Percentiles rank a stretch among this genome's conserved stretches.
Evolutionary conservation across 768 basidiomycete genomes (phyloP).

Genomic region (Leccinellum albellum): DNA sequence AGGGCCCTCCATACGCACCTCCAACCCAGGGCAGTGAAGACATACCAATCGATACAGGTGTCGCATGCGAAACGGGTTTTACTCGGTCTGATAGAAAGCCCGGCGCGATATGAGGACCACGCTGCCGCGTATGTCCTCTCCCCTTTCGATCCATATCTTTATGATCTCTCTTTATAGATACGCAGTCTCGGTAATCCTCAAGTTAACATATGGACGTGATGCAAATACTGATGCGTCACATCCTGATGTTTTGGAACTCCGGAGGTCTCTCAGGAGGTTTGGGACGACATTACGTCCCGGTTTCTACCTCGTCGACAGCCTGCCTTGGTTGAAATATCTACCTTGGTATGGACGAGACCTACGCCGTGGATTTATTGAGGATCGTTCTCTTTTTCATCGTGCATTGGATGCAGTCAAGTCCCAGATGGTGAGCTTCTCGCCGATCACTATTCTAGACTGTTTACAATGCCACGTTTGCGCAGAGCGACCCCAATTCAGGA

Average conservation of each 20-base stretch:
- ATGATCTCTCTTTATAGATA: constrained; percentile 6
- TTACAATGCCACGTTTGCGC: background rate
- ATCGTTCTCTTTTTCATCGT: constrained; percentile 45
- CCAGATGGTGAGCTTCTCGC: constrained; percentile 33
- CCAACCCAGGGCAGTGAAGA: constrained; percentile 42
- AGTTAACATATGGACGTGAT: constrained; percentile 20
- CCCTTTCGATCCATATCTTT: constrained; percentile 30
- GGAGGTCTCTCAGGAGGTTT: constrained; percentile 20
- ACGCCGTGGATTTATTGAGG: constrained; percentile 46
- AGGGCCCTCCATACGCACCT: constrained; percentile 55
- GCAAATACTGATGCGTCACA: constrained; percentile 8
- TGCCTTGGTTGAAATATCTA: constrained; percentile 37
- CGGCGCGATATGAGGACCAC: constrained; percentile 9
- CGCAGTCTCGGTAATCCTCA: constrained; percentile 10
- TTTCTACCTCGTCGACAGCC: constrained; percentile 30
- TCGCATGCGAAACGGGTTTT: constrained; percentile 20
- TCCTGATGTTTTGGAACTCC: constrained; percentile 17
- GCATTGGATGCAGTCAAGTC: constrained; percentile 39
- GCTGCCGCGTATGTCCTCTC: constrained; percentile 32
- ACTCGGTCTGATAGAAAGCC: constrained; percentile 10
- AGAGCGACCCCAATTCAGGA: constrained; percentile 19
- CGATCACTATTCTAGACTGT: too few relatives aligned
- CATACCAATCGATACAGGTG: constrained; percentile 45
- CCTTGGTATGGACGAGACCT: constrained; percentile 59
- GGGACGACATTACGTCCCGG: constrained; percentile 25